Evolutionary conservation across 306 rosid species (phyloP), one percentile per base, ranked within the genome.

Genomic region (Lathyrus aphaca): DNA sequence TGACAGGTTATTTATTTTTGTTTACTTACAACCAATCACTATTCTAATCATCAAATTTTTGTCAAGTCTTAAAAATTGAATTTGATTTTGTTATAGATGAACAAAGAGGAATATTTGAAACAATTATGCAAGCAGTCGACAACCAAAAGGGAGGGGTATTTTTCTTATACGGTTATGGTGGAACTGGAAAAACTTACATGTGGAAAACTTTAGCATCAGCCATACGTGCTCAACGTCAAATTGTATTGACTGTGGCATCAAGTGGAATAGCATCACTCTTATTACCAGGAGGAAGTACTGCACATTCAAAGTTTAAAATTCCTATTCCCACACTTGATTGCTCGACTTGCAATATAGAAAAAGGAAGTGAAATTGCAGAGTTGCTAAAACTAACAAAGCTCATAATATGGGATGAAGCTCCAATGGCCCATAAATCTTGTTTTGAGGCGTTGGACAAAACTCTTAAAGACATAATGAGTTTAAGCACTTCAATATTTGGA

Each of bases 161-260:
- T 44, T 64, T 64, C 53, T 54, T 64, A 5, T 10, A 64, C n/a
- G 69, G 55, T 23, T 14, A n/a, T 29, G 10, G 71, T 25, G 71
- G 58, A 25, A 66, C 71, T 16, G 57, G 71, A 27, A 46, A 66
- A 66, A 66, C 71, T 5, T 66, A 25, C 14, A 3, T 66, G 56
- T 66, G 71, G 71, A 66, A 35, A n/a, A 66, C 71, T n/a, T 46
- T 66, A n/a, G 71, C 58, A 12, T 66, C 71, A 27, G 57, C 57
- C 21, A 15, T 66, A 30, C 57, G 71, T 46, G 45, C 71, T 45
- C 55, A 46, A 27, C 27, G 58, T 27, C 57, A 66, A 27, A 66
- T 45, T 27, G 57, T 66, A 8, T 29, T 66, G 18, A 66, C 57
- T 2, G 58, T 66, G 38, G 58, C 71, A 25, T 66, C 71, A 46